Evolutionary conservation across 257 asterid species (phyloP).

Genomic region (Penstemon barbatus): DNA sequence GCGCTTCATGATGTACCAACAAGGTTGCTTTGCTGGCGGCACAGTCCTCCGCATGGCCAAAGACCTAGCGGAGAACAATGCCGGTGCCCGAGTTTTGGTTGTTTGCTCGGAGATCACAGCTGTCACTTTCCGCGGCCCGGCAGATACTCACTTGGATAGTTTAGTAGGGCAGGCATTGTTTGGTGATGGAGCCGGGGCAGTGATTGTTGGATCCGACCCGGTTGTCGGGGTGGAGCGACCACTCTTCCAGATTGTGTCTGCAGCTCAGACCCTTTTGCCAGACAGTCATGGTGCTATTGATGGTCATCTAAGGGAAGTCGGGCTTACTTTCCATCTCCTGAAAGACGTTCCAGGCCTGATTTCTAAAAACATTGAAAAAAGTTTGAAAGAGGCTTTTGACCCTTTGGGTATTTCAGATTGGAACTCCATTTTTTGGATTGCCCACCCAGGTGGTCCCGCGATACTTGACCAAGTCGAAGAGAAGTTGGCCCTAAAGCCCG

Average conservation of each 20-base stretch:
- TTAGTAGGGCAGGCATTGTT: slow-evolving; percentile 62
- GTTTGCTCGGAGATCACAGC: slow-evolving; percentile 72
- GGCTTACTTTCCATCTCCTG: slow-evolving; percentile 52
- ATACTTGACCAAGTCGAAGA: slow-evolving; percentile 63
- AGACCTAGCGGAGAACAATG: slow-evolving; percentile 78
- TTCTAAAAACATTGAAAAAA: slow-evolving; percentile 48
- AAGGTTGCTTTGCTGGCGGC: slow-evolving; percentile 78
- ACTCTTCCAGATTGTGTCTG: slow-evolving; percentile 53
- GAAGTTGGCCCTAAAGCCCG: slow-evolving; percentile 48
- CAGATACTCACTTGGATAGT: slow-evolving; percentile 51
- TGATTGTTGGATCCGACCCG: slow-evolving; percentile 55
- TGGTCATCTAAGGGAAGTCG: slow-evolving; percentile 62
- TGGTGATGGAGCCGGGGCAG: slow-evolving; percentile 65
- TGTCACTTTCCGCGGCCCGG: slow-evolving; percentile 61
- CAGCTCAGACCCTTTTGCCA: slow-evolving; percentile 60
- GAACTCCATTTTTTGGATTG: slow-evolving; percentile 68
- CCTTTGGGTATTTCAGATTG: slow-evolving; percentile 62
- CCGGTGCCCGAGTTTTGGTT: slow-evolving; percentile 58
- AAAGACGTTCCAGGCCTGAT: slow-evolving; percentile 57
- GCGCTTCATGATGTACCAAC: slow-evolving; percentile 79
- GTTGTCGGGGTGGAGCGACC: slow-evolving; percentile 47
- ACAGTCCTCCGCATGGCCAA: slow-evolving; percentile 74
- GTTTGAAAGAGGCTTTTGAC: slow-evolving; percentile 51
- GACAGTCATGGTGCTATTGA: slow-evolving; percentile 57
- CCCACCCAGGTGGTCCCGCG: slow-evolving; percentile 80